Base-by-base conservation (phyloP, 331 rosid genomes). In the Ulmus americana region DNA sequence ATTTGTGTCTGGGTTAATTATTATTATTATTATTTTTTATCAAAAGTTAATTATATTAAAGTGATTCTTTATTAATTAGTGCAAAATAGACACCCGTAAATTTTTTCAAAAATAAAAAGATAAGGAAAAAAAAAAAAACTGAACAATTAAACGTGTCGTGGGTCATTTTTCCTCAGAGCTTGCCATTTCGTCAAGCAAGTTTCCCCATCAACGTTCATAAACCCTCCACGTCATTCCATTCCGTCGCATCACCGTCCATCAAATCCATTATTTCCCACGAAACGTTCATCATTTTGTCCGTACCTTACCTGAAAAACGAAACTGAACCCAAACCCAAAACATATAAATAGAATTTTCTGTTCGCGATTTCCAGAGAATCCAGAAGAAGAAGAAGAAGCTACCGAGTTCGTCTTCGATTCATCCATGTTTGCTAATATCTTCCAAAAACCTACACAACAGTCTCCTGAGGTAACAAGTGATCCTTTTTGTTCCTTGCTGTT, bases 361-460 rank as follows among this genome's bases (percentile, higher is more conserved):
- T 7, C 7, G 7, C 15, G 46, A 10, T 43, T 71, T 49, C 41
- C 0, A 39, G 11, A 6, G 6, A 6, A 8, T 6, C 12, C 45
- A 64, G 46, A 70, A 58, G 59, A 67, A 39, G 67, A 65, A 76
- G 55, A 71, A 58, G 55, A 51, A 68, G 51, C 73, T 65, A 60
- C 6, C 18, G 65, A 55, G 68, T 62, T 68, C 71, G 41, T 38
- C 10, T 40, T 57, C 40, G 70, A 13, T 59, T 76, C 74, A 4
- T 15, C 73, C n/a, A 87, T 90, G 97, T 82, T 90, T 22, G 70
- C 95, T 56, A 81, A 77, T 75, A 39, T 87, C 22, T 82, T 87
- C 51, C 84, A 77, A 8, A 82, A 82, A 58, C 54, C 79, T 35
- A n/a, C 73, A 1, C 65, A 71, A 28, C 69, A 67, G 4, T 51